Conservation (phyloP, 805 yeast species). For the Candida patagonica region DNA sequence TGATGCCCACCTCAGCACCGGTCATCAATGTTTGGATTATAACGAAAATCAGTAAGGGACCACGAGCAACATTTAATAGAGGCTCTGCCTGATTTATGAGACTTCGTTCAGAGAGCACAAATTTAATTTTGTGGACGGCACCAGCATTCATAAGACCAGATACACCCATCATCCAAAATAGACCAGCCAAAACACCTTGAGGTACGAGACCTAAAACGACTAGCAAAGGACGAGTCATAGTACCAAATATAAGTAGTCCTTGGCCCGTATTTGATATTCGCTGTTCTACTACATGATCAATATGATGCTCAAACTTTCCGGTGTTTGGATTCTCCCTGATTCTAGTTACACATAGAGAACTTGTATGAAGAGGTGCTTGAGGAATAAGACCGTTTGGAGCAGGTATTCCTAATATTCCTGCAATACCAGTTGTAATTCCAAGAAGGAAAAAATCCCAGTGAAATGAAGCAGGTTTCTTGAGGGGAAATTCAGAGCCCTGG, state of each 20-base stretch:
- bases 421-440: constrained; percentile 77
- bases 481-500: constrained; percentile 71
- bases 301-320: constrained; percentile 16
- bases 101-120: constrained; percentile 49
- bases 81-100: constrained; percentile 28
- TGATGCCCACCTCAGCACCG: constrained; percentile 74
- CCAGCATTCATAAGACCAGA: constrained; percentile 64
- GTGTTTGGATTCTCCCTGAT: constrained; percentile 14
- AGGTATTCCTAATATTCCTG: constrained; percentile 86
- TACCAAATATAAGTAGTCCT: constrained; percentile 72
- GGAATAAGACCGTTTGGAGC: constrained; percentile 97
- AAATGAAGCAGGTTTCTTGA: constrained; percentile 79
- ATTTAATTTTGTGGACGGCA: constrained; percentile 53
- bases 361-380: constrained; percentile 92
- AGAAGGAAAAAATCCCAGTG: constrained; percentile 86
- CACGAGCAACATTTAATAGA: constrained; percentile 26
- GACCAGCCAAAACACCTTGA: constrained; percentile 85
- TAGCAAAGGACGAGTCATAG: constrained; percentile 84
- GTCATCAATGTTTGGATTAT: constrained; percentile 56
- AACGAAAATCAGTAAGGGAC: constrained; percentile 43
- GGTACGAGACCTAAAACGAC: constrained; percentile 78
- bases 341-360: constrained; percentile 54
- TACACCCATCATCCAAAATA: constrained; percentile 89
- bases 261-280: constrained; percentile 76
- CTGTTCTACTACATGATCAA: constrained; percentile 73